Percentiles rank a stretch among this genome's conserved stretches.
Evolutionary conservation across 768 basidiomycete species (phyloP).

Genomic region (Boletus insuetus): DNA sequence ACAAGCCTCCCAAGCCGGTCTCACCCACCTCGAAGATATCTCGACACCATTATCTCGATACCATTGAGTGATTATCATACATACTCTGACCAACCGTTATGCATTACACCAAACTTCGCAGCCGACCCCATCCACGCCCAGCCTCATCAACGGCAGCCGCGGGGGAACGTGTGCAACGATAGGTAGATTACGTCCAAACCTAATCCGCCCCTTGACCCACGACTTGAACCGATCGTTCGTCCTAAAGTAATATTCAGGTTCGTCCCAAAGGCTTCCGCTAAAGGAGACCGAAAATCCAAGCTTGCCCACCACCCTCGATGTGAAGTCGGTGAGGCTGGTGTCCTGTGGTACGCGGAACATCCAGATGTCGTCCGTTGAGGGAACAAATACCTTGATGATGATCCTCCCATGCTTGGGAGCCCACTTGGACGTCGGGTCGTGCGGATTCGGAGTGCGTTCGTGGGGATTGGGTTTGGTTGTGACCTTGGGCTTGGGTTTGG

Average conservation of each 20-base stretch:
- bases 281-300: slow-evolving; percentile 37
- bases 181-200: slow-evolving; percentile 35
- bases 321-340: slow-evolving; percentile 30
- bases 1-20: neutral
- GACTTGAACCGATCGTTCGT: slow-evolving; percentile 32
- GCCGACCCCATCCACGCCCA: slow-evolving; percentile 14
- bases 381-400: slow-evolving; percentile 39
- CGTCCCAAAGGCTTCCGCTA: slow-evolving; percentile 31
- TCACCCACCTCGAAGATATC: neutral
- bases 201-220: slow-evolving; percentile 34
- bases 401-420: slow-evolving; percentile 34
- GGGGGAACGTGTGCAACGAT: slow-evolving; percentile 31
- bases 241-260: slow-evolving; percentile 27
- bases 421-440: slow-evolving; percentile 24
- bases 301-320: slow-evolving; percentile 32
- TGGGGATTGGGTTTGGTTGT: neutral
- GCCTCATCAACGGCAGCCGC: slow-evolving; percentile 13
- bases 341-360: slow-evolving; percentile 34
- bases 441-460: neutral
- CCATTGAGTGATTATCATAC: neutral
- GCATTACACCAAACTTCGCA: slow-evolving; percentile 26
- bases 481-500: slow-evolving; percentile 3
- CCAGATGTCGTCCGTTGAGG: slow-evolving; percentile 40
- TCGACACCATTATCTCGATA: neutral
- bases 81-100: neutral